Evolutionary conservation across 768 basidiomycete genomes (phyloP), one percentile per base, ranked within the genome.

Genomic region (Postia placenta): DNA sequence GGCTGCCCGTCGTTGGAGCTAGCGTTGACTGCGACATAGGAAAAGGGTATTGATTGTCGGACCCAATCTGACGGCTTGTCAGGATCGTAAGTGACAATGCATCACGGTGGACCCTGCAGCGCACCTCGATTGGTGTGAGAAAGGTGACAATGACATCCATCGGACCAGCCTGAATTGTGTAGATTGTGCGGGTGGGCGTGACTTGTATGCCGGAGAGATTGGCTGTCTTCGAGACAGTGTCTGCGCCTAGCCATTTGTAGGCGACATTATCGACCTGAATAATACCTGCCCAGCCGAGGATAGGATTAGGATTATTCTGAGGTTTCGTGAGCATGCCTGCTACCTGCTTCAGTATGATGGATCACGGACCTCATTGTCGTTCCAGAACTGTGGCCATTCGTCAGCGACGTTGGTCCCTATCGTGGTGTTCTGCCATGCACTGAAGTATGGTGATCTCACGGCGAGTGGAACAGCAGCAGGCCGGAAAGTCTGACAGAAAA

Each of bases 11-110:
- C 70, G 15, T 56, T 52, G 0, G 70, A 55, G 4, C 24, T 36
- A 6, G 62, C 68, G 5, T 60, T 54, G 4, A 73, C 47, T 7
- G 62, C 54, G 11, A 72, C 30, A 46, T 72, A 73, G 7, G 69
- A 65, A 53, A 72, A 71, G 4, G 71, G 70, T 2, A 72, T 45
- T 1, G 71, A 71, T 47, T 70, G 69, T n/a, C 58, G 59, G 39
- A 69, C 64, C 47, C 65, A 62, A 53, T 73, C 66, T 12, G 58
- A 56, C 0, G 69, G 67, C 67, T 70, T 23, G 9, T 39, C 9
- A 39, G 7, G 9, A 39, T 14, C 38, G 12, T 39, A 7, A 35
- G 15, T 9, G 19, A 19, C n/a, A 23, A 6, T 25, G 3, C 19
- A 7, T 5, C n/a, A 14, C 35, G 40, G 15, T 5, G 9, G 19